Evolutionary conservation across 2,329 filamentous ascomycete species (phyloP).

Genomic region (Capronia epimyces): DNA sequence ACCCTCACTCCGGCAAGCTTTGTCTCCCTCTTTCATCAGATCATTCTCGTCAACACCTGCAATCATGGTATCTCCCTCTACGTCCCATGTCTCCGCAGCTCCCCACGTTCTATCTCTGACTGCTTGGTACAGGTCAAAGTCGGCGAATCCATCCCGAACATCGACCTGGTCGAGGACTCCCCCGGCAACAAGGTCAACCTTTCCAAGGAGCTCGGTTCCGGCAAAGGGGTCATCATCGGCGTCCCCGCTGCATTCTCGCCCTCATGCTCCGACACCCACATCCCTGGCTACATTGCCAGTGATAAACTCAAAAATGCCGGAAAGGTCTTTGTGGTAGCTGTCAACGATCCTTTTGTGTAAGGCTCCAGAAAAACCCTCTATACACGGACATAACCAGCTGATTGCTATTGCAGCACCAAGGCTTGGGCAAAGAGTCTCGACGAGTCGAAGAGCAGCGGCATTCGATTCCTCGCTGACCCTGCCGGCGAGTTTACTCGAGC

Average conservation of each 20-base stretch:
- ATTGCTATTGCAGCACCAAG: conserved; percentile 63
- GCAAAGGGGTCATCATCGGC: conserved; percentile 76
- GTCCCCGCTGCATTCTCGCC: conserved; percentile 76
- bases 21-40: conserved; percentile 10
- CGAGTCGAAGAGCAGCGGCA: conserved; percentile 66
- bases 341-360: conserved; percentile 94
- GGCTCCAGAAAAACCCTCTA: conserved; percentile 33
- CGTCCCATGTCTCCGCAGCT: neutral
- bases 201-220: conserved; percentile 64
- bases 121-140: conserved; percentile 56
- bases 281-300: conserved; percentile 78
- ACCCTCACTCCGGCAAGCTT: conserved; percentile 8
- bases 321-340: conserved; percentile 80
- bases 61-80: conserved; percentile 24
- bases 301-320: conserved; percentile 69
- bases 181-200: conserved; percentile 90
- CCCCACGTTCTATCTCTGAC: too few relatives aligned
- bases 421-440: conserved; percentile 79
- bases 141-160: conserved; percentile 71
- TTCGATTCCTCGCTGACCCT: conserved; percentile 84
- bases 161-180: conserved; percentile 76
- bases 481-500: conserved; percentile 73
- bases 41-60: conserved; percentile 25
- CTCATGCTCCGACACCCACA: conserved; percentile 62
- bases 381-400: neutral